A percentile compares a stretch with the other conserved stretches of the same genome.
These are phyloP conservation scores for Chrysanthemum lavandulifolium DNA, from an alignment of 129 eudicot species.

Conservation along the genomic window DNA sequence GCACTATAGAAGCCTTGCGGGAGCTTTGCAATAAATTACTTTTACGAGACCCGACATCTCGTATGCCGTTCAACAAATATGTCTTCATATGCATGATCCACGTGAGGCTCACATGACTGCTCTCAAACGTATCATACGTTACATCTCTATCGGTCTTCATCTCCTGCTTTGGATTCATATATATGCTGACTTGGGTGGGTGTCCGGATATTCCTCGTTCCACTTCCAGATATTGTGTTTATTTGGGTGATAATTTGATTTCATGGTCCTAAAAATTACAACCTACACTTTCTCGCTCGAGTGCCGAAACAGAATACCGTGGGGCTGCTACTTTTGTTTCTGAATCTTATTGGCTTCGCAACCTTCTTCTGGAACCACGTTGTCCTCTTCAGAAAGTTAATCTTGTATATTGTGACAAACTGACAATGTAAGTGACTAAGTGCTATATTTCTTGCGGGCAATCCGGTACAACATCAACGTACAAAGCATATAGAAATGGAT, in stretches of 20 bases:
- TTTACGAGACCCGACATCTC: too few species aligned
- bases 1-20: background rate
- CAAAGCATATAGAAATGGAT: background rate
- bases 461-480: background rate
- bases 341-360: background rate
- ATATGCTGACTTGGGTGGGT: too few species aligned
- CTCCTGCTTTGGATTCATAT: too few species aligned
- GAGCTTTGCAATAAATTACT: too few species aligned
- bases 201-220: too few species aligned
- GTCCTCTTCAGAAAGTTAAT: background rate
- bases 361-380: background rate
- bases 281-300: background rate
- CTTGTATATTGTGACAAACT: background rate
- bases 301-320: background rate
- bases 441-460: background rate
- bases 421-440: too few species aligned
- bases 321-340: background rate
- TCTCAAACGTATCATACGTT: background rate
- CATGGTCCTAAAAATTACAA: too few species aligned
- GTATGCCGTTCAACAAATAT: too few species aligned
- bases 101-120: background rate
- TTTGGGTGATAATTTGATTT: too few species aligned
- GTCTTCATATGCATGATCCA: constrained; percentile 10
- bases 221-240: too few species aligned
- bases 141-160: background rate